Evolutionary conservation across 2,329 filamentous ascomycete species (phyloP).

Genomic region (Cercospora janseana): DNA sequence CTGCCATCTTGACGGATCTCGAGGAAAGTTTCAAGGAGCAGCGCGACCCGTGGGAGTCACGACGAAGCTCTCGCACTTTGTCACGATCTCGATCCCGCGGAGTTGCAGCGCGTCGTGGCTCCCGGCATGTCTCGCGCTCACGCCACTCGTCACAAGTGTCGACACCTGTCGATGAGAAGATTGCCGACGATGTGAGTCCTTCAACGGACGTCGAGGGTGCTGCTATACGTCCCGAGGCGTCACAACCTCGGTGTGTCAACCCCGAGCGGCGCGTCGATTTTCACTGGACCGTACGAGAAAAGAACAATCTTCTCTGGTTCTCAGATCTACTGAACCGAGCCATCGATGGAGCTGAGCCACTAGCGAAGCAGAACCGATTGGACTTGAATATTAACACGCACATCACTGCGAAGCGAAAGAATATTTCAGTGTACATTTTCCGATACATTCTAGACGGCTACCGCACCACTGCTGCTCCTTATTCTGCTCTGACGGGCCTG

Average conservation of each 20-base stretch:
- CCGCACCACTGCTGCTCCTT: slow-evolving; percentile 52
- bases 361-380: slow-evolving; percentile 40
- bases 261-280: slow-evolving; percentile 49
- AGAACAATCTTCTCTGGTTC: slow-evolving; percentile 58
- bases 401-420: slow-evolving; percentile 55
- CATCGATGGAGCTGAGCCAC: slow-evolving; percentile 35
- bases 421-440: slow-evolving; percentile 56
- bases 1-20: slow-evolving; percentile 56
- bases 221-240: neutral
- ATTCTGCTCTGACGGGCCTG: slow-evolving; percentile 55
- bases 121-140: slow-evolving; percentile 5
- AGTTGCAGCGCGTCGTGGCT: neutral
- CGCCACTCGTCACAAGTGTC: slow-evolving; percentile 4
- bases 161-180: neutral
- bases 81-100: neutral
- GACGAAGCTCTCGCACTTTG: slow-evolving; percentile 6
- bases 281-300: slow-evolving; percentile 60
- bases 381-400: slow-evolving; percentile 58
- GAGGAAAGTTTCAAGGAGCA: slow-evolving; percentile 40
- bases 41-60: slow-evolving; percentile 27
- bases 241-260: slow-evolving; percentile 11
- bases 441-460: slow-evolving; percentile 58
- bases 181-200: neutral
- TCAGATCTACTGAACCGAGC: slow-evolving; percentile 56
- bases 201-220: neutral